Percentiles rank a stretch among this genome's conserved stretches.
These are phyloP conservation scores for Suillus paluster DNA, from an alignment of 768 basidiomycete species.

Conservation along the genomic window DNA sequence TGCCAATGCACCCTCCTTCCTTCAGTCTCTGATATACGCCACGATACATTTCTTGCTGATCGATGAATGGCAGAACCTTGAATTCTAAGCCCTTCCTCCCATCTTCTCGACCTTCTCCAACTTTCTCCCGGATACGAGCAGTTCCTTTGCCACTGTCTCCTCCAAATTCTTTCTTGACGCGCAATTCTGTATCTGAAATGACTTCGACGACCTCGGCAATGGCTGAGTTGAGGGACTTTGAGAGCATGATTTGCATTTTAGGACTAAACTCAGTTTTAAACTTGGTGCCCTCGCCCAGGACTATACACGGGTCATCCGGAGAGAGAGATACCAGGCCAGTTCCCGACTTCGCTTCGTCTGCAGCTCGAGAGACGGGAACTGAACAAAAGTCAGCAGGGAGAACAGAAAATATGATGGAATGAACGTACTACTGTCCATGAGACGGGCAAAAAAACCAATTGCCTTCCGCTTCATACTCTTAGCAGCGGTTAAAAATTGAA, in stretches of 20 bases:
- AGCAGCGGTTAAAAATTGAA: conserved; percentile 88
- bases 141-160: conserved; percentile 81
- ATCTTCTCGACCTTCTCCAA: conserved; percentile 58
- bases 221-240: conserved; percentile 75
- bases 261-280: conserved; percentile 78
- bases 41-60: conserved; percentile 94
- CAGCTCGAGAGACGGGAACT: conserved; percentile 95
- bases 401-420: neutral
- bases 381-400: conserved; percentile 17
- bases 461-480: conserved; percentile 82
- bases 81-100: conserved; percentile 71
- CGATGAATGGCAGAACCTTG: conserved; percentile 85
- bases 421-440: conserved; percentile 86
- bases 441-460: conserved; percentile 78
- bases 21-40: conserved; percentile 88
- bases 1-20: conserved; percentile 90
- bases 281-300: conserved; percentile 80
- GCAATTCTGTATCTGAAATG: conserved; percentile 84
- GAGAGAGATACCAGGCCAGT: conserved; percentile 74
- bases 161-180: conserved; percentile 85
- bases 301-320: conserved; percentile 74
- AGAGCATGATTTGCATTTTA: conserved; percentile 85
- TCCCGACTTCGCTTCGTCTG: conserved; percentile 80
- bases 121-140: conserved; percentile 64
- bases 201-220: conserved; percentile 88